Evolutionary conservation across 1,139 yeast species (phyloP), one percentile per base, ranked within the genome.

Genomic region (Pichia sp.): DNA sequence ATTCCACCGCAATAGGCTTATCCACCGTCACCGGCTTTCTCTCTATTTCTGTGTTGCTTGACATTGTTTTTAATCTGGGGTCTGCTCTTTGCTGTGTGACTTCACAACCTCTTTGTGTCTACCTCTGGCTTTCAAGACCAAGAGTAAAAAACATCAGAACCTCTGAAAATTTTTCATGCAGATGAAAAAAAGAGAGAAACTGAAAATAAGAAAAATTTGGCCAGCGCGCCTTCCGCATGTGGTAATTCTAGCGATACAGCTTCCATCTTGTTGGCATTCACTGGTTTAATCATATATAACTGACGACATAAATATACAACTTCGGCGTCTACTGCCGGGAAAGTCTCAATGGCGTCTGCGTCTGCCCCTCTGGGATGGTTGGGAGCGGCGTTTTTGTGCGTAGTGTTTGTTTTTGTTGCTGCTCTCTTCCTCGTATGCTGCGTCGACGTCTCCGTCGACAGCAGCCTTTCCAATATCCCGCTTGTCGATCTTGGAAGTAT

Each of bases 401-500:
- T 23, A 29, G 4, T 31, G 31, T 44, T 42, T 50, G n/a, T n/a
- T n/a, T n/a, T n/a, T n/a, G 40, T 45, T 40, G 30, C 26, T 45
- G 26, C 36, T 16, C 11, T 45, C 52, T 6, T 49, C 49, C 4
- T 51, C 52, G 49, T 56, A 56, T 4, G 49, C 51, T 1, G 57
- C 51, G 34, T 56, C 58, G 31, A 44, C 45, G 23, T 56, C 58
- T 19, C 58, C 58, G 23, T 51, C 53, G 7, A 49, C 50, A 3
- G 16, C 40, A 4, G 13, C 31, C 29, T 40, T 50, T 10, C 44
- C 47, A 4, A 31, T n/a, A 60, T 80, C 78, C 45, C 80, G 82
- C 51, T 88, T 87, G 70, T 90, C 97, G 70, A 93, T 92, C 73
- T 92, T 93, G 58, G 98, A 88, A 1, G 99, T 93, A 77, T 93